Evolutionary conservation across 2,329 filamentous ascomycete species (phyloP).

Genomic region (Colletotrichum acutatum): DNA sequence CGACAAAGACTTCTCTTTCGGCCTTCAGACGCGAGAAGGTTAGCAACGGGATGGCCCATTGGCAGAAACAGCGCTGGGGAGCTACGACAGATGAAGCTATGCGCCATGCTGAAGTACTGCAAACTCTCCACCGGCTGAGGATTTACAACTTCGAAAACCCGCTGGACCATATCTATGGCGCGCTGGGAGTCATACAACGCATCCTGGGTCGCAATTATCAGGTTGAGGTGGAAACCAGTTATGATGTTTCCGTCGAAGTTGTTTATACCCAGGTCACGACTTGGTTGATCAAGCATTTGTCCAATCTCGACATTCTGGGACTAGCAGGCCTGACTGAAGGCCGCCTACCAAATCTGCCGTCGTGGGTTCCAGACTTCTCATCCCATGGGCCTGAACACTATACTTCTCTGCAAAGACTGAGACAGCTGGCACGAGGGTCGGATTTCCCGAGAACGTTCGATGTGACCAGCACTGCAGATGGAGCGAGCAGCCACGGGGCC

Average conservation of each 20-base stretch:
- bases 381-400: not conserved
- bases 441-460: not conserved
- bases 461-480: not conserved
- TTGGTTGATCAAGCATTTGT: constrained; percentile 7
- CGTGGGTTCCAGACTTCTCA: constrained; percentile 24
- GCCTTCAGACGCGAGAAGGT: not conserved
- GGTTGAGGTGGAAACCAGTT: not conserved
- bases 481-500: not conserved
- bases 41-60: not conserved
- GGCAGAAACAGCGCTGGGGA: constrained; percentile 20
- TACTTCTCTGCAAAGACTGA: constrained; percentile 9
- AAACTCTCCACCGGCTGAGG: constrained; percentile 18
- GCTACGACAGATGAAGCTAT: constrained; percentile 8
- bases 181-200: constrained; percentile 9
- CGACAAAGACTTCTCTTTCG: not conserved
- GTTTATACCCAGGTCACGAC: constrained; percentile 7
- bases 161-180: constrained; percentile 11
- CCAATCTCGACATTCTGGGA: constrained; percentile 21
- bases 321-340: constrained; percentile 5
- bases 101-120: constrained; percentile 9
- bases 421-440: not conserved
- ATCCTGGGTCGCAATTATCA: constrained; percentile 5
- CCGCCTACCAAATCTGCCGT: constrained; percentile 1
- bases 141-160: constrained; percentile 15
- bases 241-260: not conserved